Base-by-base conservation (phyloP, 2,329 filamentous ascomycete species). In the Aspergillus puulaauensis region DNA sequence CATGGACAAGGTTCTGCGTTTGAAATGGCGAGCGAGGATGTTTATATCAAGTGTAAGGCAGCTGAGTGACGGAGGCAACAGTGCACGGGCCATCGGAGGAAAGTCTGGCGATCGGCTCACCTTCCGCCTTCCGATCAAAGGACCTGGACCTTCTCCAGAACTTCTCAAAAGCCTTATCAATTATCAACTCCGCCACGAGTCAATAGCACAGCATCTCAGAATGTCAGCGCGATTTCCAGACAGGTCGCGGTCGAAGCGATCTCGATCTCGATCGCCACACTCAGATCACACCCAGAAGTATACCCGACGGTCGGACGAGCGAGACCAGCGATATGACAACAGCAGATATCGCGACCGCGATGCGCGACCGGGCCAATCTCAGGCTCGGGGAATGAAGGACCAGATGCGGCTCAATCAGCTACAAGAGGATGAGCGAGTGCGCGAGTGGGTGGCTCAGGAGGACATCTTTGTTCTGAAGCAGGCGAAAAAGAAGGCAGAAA, bases 401-500 rank as follows among this genome's bases (percentile, higher is more conserved):
- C 79, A 80, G 63, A 71, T 77, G 50, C 75, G 75, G 5, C 68
- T 79, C 51, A 81, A 81, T 57, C 76, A 80, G 67, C 76, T 90
- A 60, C 89, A 88, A 57, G 85, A 91, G 70, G 90, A 92, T 67
- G 88, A 93, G 70, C 88, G 91, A 70, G 89, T 87, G 64, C 82
- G 87, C 24, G 84, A 89, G 70, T 99, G 95, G 82, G 90, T 98
- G 19, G 90, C 93, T 52, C 90, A 96, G 67, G 95, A 99, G 75
- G 95, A 99, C 78, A 88, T 89, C 63, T 99, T 99, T 70, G 95
- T 98, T 56, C 80, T 99, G 69, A 93, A 92, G 75, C 95, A 99
- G 77, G 90, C 93, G 47, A 99, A 98, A 82, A 98, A 96, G 80
- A 98, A 97, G 80, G 93, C 95, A 43, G 90, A 93, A 64, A 96